Conservation (phyloP, 305 asterid genomes). For the Fraxinus nigra region DNA sequence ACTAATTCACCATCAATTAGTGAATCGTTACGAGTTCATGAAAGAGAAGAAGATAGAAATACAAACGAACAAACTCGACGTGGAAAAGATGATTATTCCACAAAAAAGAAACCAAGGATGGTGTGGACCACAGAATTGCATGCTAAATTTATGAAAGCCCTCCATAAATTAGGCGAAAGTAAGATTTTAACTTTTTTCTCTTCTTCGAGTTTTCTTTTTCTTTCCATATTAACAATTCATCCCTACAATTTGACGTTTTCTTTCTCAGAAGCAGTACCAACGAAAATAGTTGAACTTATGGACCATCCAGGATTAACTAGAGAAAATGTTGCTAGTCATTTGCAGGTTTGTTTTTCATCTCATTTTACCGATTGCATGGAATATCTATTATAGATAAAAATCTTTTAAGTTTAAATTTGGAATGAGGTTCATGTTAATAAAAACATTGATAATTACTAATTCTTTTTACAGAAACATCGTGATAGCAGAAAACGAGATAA, state of each 20-base stretch:
- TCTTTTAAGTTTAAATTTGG: not conserved
- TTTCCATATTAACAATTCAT: not conserved
- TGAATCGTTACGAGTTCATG: conserved; percentile 11
- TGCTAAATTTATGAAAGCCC: conserved; percentile 57
- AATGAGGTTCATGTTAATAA: not conserved
- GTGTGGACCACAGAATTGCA: conserved; percentile 74
- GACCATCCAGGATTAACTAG: conserved; percentile 60
- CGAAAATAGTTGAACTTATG: conserved; percentile 73
- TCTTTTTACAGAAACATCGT: conserved; percentile 60
- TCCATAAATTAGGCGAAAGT: conserved; percentile 59
- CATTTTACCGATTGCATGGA: not conserved
- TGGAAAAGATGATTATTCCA: conserved; percentile 25
- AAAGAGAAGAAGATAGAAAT: conserved; percentile 20
- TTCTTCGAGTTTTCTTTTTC: not conserved
- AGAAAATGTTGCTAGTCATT: conserved; percentile 82
- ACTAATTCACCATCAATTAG: conserved; percentile 22
- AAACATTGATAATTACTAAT: not conserved
- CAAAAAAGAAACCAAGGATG: conserved; percentile 53
- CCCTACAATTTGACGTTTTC: not conserved
- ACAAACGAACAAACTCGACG: conserved; percentile 19
- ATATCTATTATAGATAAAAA: not conserved
- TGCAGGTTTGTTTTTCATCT: conserved; percentile 52
- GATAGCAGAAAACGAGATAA: conserved; percentile 42
- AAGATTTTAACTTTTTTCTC: conserved; percentile 13
- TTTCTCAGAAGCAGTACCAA: conserved; percentile 63